A percentile compares a stretch with the other conserved stretches of the same genome.
Conservation (phyloP, 1,284 basidiomycete genomes). For the Cystobasidium pallidum region DNA sequence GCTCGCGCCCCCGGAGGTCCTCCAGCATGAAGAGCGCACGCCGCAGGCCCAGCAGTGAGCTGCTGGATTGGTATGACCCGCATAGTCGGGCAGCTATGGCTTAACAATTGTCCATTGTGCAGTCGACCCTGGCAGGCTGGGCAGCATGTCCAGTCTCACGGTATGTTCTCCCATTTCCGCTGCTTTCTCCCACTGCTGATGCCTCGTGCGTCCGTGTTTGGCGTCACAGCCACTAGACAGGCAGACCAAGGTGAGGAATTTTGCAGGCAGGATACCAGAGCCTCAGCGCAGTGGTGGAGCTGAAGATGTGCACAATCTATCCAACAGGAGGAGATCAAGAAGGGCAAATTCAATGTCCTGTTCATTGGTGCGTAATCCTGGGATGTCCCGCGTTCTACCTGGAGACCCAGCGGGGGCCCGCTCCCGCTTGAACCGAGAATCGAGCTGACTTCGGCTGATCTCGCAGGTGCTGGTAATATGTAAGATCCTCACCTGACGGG, state of each 20-base stretch:
- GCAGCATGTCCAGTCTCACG: conserved; percentile 37
- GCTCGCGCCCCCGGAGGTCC: conserved; percentile 19
- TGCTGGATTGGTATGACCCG: background rate
- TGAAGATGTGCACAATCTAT: background rate
- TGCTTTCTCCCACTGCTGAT: background rate
- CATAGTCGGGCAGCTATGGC: background rate
- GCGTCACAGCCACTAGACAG: conserved; percentile 32
- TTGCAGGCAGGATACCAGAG: no score
- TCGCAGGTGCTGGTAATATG: conserved; percentile 40
- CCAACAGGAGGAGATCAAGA: conserved; percentile 39
- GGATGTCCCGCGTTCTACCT: background rate
- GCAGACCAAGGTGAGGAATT: conserved; percentile 33
- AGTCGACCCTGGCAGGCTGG: conserved; percentile 40
- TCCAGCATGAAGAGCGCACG: conserved; percentile 37
- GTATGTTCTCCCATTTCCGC: conserved; percentile 7
- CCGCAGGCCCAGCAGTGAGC: conserved; percentile 36
- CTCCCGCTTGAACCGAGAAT: background rate
- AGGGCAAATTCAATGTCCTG: conserved; percentile 45
- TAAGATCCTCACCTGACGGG: background rate
- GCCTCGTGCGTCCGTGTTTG: background rate
- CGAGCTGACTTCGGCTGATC: background rate
- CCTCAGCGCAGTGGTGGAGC: background rate
- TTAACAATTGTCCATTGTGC: background rate
- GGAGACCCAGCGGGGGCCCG: conserved; percentile 6
- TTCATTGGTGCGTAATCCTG: conserved; percentile 39